Base-by-base conservation (phyloP, 2,329 filamentous ascomycete species). In the Aureobasidium sp. region DNA sequence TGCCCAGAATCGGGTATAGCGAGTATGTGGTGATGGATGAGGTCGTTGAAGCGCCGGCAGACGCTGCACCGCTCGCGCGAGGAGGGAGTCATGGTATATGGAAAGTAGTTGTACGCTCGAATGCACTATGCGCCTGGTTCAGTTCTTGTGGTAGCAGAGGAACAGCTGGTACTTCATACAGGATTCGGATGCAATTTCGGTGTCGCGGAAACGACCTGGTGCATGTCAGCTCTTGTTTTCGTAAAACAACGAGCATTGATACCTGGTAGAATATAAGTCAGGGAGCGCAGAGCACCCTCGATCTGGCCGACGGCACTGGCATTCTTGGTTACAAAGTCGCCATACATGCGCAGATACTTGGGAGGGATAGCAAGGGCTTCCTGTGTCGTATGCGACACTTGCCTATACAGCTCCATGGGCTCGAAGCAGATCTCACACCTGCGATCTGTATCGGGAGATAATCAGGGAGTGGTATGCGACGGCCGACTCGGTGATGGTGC, bases 181-280 rank as follows among this genome's bases (percentile, higher is more conserved):
- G 49, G 89, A 93, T 76, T 99, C 94, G 57, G 93, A 96, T 53
- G 93, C 91, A 68, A 97, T 88, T 74, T 97, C 94, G 65, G 93
- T 92, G 76, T 97, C 93, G 69, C 90, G 86, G 70, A 93, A 93
- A 60, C 90, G 89, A 62, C 90, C 87, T 88, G 65, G 57, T 34
- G 20, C 22, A 1, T 49, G 49, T 74, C 56, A 75, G 69, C 45
- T 62, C 44, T 6, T 34, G 41, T 7, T 14, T 20, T 9, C 11
- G 44, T 22, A 36, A 1, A n/a, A 27, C 14, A 25, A 7, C 4
- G 25, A 57, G 27, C 17, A 61, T 52, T 73, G 72, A 62, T 73
- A 86, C 89, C 92, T 63, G 93, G 94, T 55, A 97, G 94, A 67
- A 99, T 91, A 74, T 99, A 99, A 52, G 93, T 97, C 67, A 99